Evolutionary conservation across 2,329 filamentous ascomycete genomes (phyloP), one percentile per base, ranked within the genome.

Genomic region (Madurella fahalii): DNA sequence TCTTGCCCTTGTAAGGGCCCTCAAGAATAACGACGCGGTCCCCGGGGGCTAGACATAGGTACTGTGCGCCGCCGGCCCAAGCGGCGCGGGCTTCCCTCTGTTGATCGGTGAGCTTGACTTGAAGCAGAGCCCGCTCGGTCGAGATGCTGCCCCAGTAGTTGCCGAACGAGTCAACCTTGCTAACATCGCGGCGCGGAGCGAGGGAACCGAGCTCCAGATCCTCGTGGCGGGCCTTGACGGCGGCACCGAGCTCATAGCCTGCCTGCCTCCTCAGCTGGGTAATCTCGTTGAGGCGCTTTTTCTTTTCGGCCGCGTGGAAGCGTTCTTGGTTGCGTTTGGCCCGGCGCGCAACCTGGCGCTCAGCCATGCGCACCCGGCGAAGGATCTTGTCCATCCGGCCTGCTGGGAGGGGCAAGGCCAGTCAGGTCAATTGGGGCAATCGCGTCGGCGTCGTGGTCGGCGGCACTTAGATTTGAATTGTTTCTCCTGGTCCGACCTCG

Each of bases 11-110:
- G 65, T 94, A 88, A 37, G 79, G 80, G 9, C 93, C 92, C 57
- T 86, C 83, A 51, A 90, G 73, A 55, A 97, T 74, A 50, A 93
- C 89, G 32, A 96, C 91, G 56, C 94, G 82, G 71, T 97, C 94
- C 7, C 85, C 84, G 4, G 73, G 67, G 20, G 78, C 80, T 55
- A 92, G 74, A 61, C 84, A 86, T 58, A 89, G 75, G 69, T 79
- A 78, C 61, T 75, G 74, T 32, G 71, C 61, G 37, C 77, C 77
- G 43, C 81, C 79, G n/a, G 78, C 78, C 81, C 81, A 84, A 31
- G 71, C 75, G 58, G 74, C 76, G 40, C 79, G 71, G 60, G 73
- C 69, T 53, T 72, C 68, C 30, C 72, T 57, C 51, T 78, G 62
- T 61, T 70, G 67, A 18, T 65, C 64, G 56, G 74, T 71, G 32